Evolutionary conservation across 208 protist species (phyloP), one percentile per base, ranked within the genome.

Genomic region (Leishmania turanica): DNA sequence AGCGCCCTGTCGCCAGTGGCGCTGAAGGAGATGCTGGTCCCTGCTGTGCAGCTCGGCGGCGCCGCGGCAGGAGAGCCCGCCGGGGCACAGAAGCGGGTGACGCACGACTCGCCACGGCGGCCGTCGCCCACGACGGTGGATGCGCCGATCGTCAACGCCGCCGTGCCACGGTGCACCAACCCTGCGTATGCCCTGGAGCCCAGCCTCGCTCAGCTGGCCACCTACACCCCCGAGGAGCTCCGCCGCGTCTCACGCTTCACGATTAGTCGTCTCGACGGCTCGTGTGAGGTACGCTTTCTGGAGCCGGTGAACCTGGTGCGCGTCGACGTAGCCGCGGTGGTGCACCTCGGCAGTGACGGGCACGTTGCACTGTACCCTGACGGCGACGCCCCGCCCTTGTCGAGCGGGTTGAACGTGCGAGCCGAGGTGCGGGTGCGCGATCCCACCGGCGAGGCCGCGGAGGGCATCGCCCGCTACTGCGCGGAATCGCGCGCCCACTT

Each of bases 221-320:
- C 75, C 21, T 86, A 89, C 75, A 75, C 70, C 56, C 74, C 89
- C 8, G 85, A 92, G n/a, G 73, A 91, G 64, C 88, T 98, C 24
- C 88, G 88, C 34, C 71, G 65, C 65, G 87, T 98, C 19, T 54
- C 78, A 17, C 72, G 87, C 75, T 96, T 98, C 74, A 79, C 76
- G 24, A 80, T 96, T 34, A 81, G 86, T 56, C 88, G 90, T 11
- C 84, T 87, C 51, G 93, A 97, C 83, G 92, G 89, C 49, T 88
- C 90, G 65, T 91, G 83, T 64, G 87, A 86, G 34, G 77, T 98
- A 6, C 76, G 78, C 37, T 98, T 98, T 81, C 81, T 94, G 51
- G 90, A 92, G 27, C 92, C 93, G 37, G 95, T 98, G n/a, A 96
- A 96, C 74, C 77, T 98, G 47, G 87, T 96, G 72, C 84, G 90